Evolutionary conservation across 2,329 filamentous ascomycete genomes (phyloP).

Genomic region (Colletotrichum sp.): DNA sequence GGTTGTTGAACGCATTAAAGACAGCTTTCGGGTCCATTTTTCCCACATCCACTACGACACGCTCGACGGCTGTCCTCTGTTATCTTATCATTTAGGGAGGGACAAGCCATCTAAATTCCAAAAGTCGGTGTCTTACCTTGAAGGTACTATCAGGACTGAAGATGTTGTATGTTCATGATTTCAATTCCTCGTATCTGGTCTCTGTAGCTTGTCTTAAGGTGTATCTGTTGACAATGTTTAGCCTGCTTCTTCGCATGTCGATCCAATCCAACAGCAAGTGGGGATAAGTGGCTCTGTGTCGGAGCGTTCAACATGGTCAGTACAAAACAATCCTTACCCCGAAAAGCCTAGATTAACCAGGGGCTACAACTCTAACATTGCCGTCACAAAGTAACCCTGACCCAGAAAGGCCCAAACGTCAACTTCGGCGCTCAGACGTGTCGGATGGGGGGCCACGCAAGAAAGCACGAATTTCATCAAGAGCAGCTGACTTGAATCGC

Average conservation of each 20-base stretch:
- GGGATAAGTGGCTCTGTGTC: neutral
- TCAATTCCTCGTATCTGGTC: neutral
- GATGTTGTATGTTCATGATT: neutral
- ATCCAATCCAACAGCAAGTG: neutral
- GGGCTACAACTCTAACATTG: neutral
- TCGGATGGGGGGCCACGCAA: neutral
- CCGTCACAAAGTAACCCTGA: neutral
- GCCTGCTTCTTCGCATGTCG: neutral
- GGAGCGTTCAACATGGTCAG: too few relatives aligned
- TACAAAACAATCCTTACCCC: neutral
- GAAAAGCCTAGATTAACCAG: neutral
- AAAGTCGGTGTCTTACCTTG: neutral
- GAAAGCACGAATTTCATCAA: neutral
- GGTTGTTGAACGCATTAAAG: neutral
- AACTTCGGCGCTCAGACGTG: neutral
- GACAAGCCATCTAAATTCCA: neutral
- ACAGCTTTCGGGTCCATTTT: neutral
- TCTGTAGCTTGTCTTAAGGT: neutral
- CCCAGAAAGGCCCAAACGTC: neutral
- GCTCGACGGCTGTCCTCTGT: neutral
- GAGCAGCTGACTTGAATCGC: neutral
- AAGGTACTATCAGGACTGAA: neutral
- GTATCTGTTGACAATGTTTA: neutral
- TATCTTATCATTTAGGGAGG: neutral
- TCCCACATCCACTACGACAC: neutral